phyloP scores from a whole-genome alignment of 371 early-diverging fungal genomes.

The Apophysomyces variabilis region DNA sequence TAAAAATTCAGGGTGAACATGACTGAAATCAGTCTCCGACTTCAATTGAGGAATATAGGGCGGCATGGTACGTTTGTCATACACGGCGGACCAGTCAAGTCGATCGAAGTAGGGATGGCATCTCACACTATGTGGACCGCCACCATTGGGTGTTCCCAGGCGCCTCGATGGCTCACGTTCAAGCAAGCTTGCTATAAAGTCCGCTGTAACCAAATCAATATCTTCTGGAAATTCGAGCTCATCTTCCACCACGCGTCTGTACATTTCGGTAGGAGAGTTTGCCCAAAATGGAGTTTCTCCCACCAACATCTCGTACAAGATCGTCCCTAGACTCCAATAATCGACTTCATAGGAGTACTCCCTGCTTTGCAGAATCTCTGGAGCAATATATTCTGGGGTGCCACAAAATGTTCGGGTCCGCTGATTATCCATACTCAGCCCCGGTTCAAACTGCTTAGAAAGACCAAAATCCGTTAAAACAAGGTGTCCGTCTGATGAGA shows the following conservation, averaged over 20 bases:
- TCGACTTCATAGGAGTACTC: slow-evolving; percentile 91
- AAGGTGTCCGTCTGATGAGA: slow-evolving; percentile 80
- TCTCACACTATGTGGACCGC: slow-evolving; percentile 67
- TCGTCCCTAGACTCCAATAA: slow-evolving; percentile 96
- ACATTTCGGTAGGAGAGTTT: slow-evolving; percentile 78
- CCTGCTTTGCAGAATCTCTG: slow-evolving; percentile 84
- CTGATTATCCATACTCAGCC: slow-evolving; percentile 39
- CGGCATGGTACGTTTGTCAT: slow-evolving; percentile 66
- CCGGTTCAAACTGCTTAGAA: slow-evolving; percentile 63
- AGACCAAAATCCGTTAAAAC: slow-evolving; percentile 92
- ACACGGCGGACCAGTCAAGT: slow-evolving; percentile 77
- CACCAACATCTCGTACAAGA: slow-evolving; percentile 84
- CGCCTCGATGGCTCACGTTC: slow-evolving; percentile 71
- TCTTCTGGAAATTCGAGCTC: slow-evolving; percentile 71
- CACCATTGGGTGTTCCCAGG: slow-evolving; percentile 54
- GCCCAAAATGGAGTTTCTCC: slow-evolving; percentile 82
- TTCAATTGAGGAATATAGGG: slow-evolving; percentile 56
- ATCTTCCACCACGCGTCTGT: slow-evolving; percentile 74
- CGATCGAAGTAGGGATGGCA: slow-evolving; percentile 70
- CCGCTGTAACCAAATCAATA: slow-evolving; percentile 58
- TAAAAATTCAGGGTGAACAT: slow-evolving; percentile 66
- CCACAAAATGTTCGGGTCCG: slow-evolving; percentile 93
- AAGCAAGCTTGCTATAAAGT: slow-evolving; percentile 63
- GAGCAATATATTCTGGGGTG: slow-evolving; percentile 90
- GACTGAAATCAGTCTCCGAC: slow-evolving; percentile 57